These are phyloP conservation scores for Colletotrichum aenigma DNA, from an alignment of 2,329 filamentous ascomycete species.

Conservation along the genomic window DNA sequence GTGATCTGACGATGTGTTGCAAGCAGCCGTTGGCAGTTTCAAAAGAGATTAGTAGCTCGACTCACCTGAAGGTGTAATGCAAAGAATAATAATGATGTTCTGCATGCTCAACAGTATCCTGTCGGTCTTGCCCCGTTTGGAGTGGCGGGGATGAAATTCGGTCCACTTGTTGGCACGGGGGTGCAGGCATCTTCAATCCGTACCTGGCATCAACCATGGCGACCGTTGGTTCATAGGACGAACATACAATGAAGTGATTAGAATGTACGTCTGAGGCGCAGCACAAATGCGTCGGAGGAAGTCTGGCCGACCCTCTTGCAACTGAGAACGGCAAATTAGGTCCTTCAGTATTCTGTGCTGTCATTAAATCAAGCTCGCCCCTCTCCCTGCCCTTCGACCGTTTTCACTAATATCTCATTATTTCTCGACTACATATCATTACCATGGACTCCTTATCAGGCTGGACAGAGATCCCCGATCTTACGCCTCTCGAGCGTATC, in stretches of 20 bases:
- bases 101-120: background rate
- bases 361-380: background rate
- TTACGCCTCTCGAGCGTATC: slow-evolving; percentile 31
- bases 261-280: background rate
- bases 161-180: background rate
- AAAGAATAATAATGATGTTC: background rate
- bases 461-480: slow-evolving; percentile 23
- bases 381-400: background rate
- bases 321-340: background rate
- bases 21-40: background rate
- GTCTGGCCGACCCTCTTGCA: background rate
- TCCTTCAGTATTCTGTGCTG: background rate
- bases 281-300: background rate
- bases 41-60: background rate
- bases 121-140: background rate
- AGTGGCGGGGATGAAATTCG: background rate
- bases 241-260: background rate
- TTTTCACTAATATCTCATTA: too few species aligned
- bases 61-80: background rate
- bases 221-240: background rate
- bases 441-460: background rate
- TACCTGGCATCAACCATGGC: background rate
- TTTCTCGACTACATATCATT: background rate
- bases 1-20: background rate
- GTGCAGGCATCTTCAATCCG: background rate